Evolutionary conservation across 73 alveolate species (phyloP).

Genomic region (Paramecium primaurelia): DNA sequence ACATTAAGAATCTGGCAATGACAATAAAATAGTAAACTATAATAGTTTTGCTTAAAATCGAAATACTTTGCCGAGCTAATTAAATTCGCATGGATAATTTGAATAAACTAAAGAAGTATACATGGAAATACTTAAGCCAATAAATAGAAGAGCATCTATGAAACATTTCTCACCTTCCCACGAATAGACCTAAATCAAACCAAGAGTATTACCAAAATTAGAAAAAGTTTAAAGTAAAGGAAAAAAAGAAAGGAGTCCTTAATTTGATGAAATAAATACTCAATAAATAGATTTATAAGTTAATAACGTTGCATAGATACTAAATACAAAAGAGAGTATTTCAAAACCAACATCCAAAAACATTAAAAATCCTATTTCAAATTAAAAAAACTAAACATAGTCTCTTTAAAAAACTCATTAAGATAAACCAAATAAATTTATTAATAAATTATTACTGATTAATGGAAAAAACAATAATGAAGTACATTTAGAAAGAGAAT

Average conservation of each 20-base stretch:
- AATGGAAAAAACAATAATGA: background rate
- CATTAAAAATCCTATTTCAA: background rate
- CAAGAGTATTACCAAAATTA: background rate
- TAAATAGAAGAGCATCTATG: background rate
- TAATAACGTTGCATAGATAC: background rate
- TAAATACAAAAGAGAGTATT: background rate
- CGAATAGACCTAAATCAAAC: background rate
- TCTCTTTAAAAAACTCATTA: background rate
- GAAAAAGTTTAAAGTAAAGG: background rate
- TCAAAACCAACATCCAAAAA: background rate
- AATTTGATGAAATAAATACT: background rate
- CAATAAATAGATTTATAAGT: background rate
- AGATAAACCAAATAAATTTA: background rate
- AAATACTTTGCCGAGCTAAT: background rate
- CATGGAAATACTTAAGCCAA: background rate
- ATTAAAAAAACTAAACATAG: background rate
- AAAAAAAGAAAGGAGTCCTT: background rate
- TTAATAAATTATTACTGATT: background rate
- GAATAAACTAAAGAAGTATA: background rate
- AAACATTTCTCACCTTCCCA: background rate
- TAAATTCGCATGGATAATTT: background rate
- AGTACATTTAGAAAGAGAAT: background rate
- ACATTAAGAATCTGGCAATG: background rate
- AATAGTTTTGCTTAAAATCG: background rate
- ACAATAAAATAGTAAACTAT: background rate